phyloP scores from a whole-genome alignment of 2,329 filamentous ascomycete species.

The Chaetomium sp. region DNA sequence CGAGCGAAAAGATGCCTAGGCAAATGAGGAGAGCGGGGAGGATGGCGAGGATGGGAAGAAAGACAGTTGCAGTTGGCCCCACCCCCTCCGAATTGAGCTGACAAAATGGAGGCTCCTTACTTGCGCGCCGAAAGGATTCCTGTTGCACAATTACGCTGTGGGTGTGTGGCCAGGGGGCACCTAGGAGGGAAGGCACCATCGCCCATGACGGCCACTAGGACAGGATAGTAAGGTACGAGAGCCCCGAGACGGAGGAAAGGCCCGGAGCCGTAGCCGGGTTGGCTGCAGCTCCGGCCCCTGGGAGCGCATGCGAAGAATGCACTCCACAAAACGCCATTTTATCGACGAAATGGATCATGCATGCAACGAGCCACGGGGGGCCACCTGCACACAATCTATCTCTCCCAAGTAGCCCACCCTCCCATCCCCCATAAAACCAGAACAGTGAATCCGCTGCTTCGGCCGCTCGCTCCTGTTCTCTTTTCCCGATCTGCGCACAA shows the following conservation, averaged over 20 bases:
- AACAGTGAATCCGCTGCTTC: not conserved
- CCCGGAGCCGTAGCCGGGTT: not conserved
- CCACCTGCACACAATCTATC: not conserved
- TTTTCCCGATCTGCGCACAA: not conserved
- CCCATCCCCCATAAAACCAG: slow-evolving; percentile 3
- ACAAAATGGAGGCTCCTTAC: slow-evolving; percentile 13
- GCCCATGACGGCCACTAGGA: slow-evolving; percentile 9
- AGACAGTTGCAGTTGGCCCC: slow-evolving; percentile 1
- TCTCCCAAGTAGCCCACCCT: not conserved
- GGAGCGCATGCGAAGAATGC: not conserved
- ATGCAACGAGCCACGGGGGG: not conserved
- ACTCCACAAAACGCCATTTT: slow-evolving; percentile 4
- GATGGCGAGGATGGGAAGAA: not conserved
- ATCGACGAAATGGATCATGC: not conserved
- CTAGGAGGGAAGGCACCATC: slow-evolving; percentile 22
- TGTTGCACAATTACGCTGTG: not conserved
- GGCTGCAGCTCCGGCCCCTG: not conserved
- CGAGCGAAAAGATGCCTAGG: slow-evolving; percentile 6
- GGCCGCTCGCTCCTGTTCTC: not conserved
- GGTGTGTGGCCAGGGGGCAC: not conserved
- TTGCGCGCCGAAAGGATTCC: not conserved
- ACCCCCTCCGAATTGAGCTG: slow-evolving; percentile 5
- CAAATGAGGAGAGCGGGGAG: not conserved
- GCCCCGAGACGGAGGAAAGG: too few species aligned
- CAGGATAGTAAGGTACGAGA: slow-evolving; percentile 17